Evolutionary conservation across 768 basidiomycete species (phyloP).

Genomic region (Leccinum arenicola): DNA sequence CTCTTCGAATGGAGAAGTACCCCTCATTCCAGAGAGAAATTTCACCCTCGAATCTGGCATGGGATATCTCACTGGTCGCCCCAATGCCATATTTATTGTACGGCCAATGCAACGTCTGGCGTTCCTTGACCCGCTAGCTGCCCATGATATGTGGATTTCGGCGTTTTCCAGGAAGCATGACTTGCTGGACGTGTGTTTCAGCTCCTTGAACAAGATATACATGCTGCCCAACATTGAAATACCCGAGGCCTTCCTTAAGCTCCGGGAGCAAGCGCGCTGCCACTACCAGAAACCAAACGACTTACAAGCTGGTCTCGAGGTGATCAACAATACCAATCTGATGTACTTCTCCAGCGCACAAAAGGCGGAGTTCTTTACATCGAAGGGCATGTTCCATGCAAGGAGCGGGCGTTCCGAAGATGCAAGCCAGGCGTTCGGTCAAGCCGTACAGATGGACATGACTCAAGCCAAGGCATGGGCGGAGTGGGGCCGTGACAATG

Average conservation of each 20-base stretch:
- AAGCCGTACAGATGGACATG: constrained; percentile 96
- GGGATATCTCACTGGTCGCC: constrained; percentile 41
- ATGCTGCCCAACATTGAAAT: constrained; percentile 99
- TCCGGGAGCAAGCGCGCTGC: constrained; percentile 97
- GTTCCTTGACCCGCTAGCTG: constrained; percentile 72
- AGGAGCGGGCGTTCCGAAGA: constrained; percentile 84
- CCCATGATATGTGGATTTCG: constrained; percentile 85
- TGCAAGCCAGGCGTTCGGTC: constrained; percentile 87
- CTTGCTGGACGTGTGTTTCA: constrained; percentile 93
- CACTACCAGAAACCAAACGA: constrained; percentile 96
- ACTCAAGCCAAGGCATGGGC: constrained; percentile 96
- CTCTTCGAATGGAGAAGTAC: constrained; percentile 47
- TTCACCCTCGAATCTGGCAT: constrained; percentile 30
- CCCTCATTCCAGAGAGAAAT: constrained; percentile 43
- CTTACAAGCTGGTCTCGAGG: constrained; percentile 90
- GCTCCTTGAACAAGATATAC: constrained; percentile 94
- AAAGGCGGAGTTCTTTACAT: constrained; percentile 97
- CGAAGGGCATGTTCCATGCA: constrained; percentile 98
- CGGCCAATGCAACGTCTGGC: constrained; percentile 79
- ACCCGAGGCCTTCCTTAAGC: constrained; percentile 97
- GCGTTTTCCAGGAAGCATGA: constrained; percentile 94
- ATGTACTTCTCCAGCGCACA: constrained; percentile 94
- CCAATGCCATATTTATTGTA: constrained; percentile 52
- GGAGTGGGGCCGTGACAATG: constrained; percentile 95
- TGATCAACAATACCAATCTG: constrained; percentile 99